phyloP scores from a whole-genome alignment of 345 rosid genomes.

The Conringia planisiliqua region DNA sequence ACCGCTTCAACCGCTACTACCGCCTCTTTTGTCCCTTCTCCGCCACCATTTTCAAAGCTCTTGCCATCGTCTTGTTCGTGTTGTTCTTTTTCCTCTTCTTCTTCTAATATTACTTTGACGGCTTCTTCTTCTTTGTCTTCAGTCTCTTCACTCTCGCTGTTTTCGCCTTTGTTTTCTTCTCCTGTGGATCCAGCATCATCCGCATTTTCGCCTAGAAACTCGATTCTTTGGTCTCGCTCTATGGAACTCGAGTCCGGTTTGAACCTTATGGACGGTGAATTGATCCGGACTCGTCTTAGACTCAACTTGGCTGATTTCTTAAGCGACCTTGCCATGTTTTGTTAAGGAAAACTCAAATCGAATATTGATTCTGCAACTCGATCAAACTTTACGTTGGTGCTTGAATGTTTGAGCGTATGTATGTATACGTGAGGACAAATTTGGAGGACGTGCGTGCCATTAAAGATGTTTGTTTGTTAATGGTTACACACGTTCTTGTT shows the following conservation, averaged over 20 bases:
- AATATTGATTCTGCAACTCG: not conserved
- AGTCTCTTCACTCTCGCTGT: not conserved
- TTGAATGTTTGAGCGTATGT: conserved; percentile 19
- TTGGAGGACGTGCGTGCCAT: conserved; percentile 33
- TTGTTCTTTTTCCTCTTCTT: not conserved
- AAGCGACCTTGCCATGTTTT: conserved; percentile 31
- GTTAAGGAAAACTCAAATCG: not conserved
- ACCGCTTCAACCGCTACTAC: conserved; percentile 4
- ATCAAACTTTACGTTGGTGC: conserved; percentile 1
- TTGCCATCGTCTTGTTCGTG: conserved; percentile 17
- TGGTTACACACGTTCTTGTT: conserved; percentile 31
- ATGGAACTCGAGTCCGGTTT: conserved; percentile 33
- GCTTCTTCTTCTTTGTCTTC: conserved; percentile 26
- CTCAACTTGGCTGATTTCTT: conserved; percentile 46
- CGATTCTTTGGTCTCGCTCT: conserved; percentile 47
- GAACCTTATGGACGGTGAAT: conserved; percentile 45
- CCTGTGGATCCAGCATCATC: conserved; percentile 20
- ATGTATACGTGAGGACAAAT: conserved; percentile 15
- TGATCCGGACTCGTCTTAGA: conserved; percentile 39
- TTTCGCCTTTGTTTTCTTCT: conserved; percentile 19
- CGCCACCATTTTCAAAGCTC: conserved; percentile 14
- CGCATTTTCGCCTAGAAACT: conserved; percentile 40
- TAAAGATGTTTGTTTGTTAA: conserved; percentile 22
- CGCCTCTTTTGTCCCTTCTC: conserved; percentile 13
- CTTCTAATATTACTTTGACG: conserved; percentile 6